Evolutionary conservation across 1,139 yeast genomes (phyloP), one percentile per base, ranked within the genome.

Genomic region (Fermentozyma sake): DNA sequence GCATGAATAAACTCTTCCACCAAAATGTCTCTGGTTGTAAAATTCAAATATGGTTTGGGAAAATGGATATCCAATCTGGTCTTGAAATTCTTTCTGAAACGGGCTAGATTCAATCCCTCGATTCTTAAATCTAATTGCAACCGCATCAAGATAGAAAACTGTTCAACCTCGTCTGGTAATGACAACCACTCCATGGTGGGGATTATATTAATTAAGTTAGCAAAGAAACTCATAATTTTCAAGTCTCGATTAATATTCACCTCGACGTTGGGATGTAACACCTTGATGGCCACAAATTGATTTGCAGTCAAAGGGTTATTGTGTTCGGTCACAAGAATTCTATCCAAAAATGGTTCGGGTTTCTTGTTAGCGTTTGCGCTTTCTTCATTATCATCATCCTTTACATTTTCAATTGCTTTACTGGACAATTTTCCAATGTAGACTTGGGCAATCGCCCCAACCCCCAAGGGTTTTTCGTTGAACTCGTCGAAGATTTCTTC

Each of bases 131-230:
- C 98, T 34, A 93, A 60, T 53, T 91, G 99, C 29, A 86, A 56
- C 27, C 79, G 75, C 97, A 91, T 91, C 59, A 93, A 71, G 1
- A 77, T 63, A 1, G 86, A 70, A 52, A 91, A 91, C 46, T 87
- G 94, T 22, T 79, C 84, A 2, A 91, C 97, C 53, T 93, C 98
- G 37, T 81, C 94, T 0, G 97, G 98, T 27, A 91, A 61, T 5
- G 96, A 85, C 6, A 91, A 63, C 99, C 99, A 91, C 52, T 91
- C 96, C 95, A 91, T 85, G 0, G 95, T 86, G 2, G 98, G 99
- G 3, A 89, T 63, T 11, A 55, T 41, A 44, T 87, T 78, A 26
- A 91, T 73, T 2, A 69, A 34, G 22, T 60, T 56, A 2, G 98
- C 98, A 46, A 89, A 82, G 41, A 80, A 76, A 18, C 57, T 61